phyloP scores from a whole-genome alignment of 495 filamentous ascomycete genomes.

The Cenococcum geophilum region DNA sequence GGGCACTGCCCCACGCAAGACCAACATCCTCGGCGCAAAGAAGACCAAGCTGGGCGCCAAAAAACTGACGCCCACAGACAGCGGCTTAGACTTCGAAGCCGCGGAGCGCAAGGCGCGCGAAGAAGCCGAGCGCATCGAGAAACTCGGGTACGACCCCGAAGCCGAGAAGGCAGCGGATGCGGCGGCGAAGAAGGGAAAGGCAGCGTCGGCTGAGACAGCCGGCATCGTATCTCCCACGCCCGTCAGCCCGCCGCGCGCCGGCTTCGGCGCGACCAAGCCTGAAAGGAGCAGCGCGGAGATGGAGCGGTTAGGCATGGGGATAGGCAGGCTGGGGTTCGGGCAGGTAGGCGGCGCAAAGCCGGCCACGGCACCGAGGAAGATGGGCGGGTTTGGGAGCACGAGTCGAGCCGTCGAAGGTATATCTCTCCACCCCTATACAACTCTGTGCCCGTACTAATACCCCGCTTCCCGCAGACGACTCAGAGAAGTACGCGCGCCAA shows the following conservation, averaged over 20 bases:
- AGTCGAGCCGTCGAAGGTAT: slow-evolving; percentile 67
- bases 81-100: slow-evolving; percentile 89
- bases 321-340: slow-evolving; percentile 82
- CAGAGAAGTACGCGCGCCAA: slow-evolving; percentile 64
- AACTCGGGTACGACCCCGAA: slow-evolving; percentile 95
- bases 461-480: slow-evolving; percentile 53
- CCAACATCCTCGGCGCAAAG: slow-evolving; percentile 83
- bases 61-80: slow-evolving; percentile 62
- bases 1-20: slow-evolving; percentile 59
- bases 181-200: slow-evolving; percentile 7
- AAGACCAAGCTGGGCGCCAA: slow-evolving; percentile 88
- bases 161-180: slow-evolving; percentile 57
- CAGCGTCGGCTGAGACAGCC: slow-evolving; percentile 23
- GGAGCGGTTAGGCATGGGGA: slow-evolving; percentile 86
- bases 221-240: slow-evolving; percentile 67
- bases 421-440: slow-evolving; percentile 7
- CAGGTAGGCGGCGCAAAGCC: slow-evolving; percentile 66
- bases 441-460: slow-evolving; percentile 21
- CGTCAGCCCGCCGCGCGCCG: slow-evolving; percentile 54
- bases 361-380: slow-evolving; percentile 56
- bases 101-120: slow-evolving; percentile 95
- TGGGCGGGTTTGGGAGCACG: slow-evolving; percentile 68
- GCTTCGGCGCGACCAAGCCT: slow-evolving; percentile 53
- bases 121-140: slow-evolving; percentile 92
- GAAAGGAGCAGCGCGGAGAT: slow-evolving; percentile 65